These are phyloP conservation scores for Cochlearia excelsa DNA, from an alignment of 345 rosid genomes.

Conservation along the genomic window DNA sequence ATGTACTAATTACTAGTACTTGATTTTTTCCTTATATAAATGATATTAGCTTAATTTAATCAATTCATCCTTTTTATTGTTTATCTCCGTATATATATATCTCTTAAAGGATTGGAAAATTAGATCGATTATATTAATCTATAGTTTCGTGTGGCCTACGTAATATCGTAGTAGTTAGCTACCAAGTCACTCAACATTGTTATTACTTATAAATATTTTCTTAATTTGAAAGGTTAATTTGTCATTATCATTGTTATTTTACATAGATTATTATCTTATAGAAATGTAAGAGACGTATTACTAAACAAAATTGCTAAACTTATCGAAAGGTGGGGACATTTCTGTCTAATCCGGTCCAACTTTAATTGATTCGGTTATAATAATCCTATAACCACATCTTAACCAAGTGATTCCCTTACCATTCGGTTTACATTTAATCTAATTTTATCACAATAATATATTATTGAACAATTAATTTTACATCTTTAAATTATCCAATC, in stretches of 20 bases:
- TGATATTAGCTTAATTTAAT: neutral
- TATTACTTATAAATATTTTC: constrained; percentile 1
- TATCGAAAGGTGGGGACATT: too few species aligned
- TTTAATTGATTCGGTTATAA: too few species aligned
- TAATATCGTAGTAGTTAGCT: constrained; percentile 23
- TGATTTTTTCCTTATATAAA: neutral
- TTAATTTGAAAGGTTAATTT: constrained; percentile 13
- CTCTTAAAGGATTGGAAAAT: neutral
- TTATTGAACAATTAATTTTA: constrained; percentile 4
- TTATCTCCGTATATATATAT: neutral
- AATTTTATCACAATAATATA: too few species aligned
- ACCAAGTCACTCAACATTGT: constrained; percentile 20
- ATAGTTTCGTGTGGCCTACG: constrained; percentile 22
- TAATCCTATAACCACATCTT: too few species aligned
- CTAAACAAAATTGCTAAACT: too few species aligned
- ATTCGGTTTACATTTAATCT: too few species aligned
- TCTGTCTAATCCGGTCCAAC: too few species aligned
- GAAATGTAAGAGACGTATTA: neutral
- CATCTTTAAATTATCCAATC: neutral
- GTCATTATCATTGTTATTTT: neutral
- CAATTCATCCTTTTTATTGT: neutral
- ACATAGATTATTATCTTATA: too few species aligned
- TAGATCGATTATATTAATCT: too few species aligned
- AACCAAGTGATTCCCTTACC: too few species aligned
- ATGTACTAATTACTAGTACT: neutral